Conservation (phyloP, 495 filamentous ascomycete genomes). For the Aspergillus coremiiformis region DNA sequence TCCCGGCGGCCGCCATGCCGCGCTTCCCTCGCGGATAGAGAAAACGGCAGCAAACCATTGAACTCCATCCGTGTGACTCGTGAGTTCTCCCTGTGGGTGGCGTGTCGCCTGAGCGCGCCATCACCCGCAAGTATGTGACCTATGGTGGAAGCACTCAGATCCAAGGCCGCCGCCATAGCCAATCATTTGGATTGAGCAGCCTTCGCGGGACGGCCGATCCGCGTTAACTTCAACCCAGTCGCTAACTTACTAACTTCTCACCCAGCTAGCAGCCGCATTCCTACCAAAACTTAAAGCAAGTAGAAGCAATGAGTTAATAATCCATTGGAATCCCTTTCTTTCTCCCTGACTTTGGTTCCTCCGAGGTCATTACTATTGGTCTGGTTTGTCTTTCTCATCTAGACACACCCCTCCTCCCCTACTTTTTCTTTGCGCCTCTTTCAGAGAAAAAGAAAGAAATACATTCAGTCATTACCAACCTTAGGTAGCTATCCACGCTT, state of each 20-base stretch:
- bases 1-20: conserved; percentile 18
- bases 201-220: conserved; percentile 31
- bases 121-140: conserved; percentile 17
- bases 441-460: background rate
- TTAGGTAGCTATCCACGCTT: too few species aligned
- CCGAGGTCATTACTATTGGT: background rate
- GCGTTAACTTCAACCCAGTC: conserved; percentile 32
- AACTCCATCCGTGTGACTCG: conserved; percentile 12
- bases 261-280: conserved; percentile 23
- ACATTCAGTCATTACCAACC: conserved; percentile 8
- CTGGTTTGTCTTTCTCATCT: background rate
- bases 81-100: conserved; percentile 14
- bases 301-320: background rate
- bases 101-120: conserved; percentile 30
- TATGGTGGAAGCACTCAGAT: conserved; percentile 14
- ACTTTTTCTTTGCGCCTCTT: too few species aligned
- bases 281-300: conserved; percentile 5
- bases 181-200: conserved; percentile 27
- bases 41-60: conserved; percentile 2
- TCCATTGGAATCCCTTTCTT: background rate
- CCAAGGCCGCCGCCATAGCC: conserved; percentile 10
- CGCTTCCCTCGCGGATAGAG: conserved; percentile 23
- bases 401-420: background rate
- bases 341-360: background rate
- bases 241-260: conserved; percentile 11